Base-by-base conservation (phyloP, 1,139 yeast genomes). In the Suhomyces chickasaworum region DNA sequence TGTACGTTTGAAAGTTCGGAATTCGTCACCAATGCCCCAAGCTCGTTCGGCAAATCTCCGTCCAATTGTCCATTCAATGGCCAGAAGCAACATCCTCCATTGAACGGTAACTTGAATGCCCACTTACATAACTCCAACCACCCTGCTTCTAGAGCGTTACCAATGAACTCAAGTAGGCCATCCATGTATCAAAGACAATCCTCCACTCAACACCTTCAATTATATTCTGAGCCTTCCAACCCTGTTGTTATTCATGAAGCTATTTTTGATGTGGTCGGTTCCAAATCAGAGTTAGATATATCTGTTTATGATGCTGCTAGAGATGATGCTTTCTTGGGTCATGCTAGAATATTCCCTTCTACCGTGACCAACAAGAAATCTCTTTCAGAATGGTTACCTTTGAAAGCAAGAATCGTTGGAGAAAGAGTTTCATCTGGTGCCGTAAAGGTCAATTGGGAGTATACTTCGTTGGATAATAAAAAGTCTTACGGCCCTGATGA, bases 1-100 rank as follows among this genome's bases (percentile, higher is more conserved):
- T 89, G 96, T 65, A 88, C 96, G 1, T 91, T 88, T 69, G 97
- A 90, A 63, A 86, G 95, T 52, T 86, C 96, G 1, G 98, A 91
- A 68, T 88, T 85, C 55, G 90, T 91, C 50, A 84, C 96, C 22
- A 83, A 83, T 53, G 91, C 93, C 13, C 90, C 95, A 3, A 86
- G 82, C 52, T 78, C 85, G 25, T 75, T 75, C 54, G 83, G 78
- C 31, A 77, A 72, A 49, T 62, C 69, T 16, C 73, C 75, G 3
- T 45, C 48, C 18, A 52, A 48, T 15, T 46, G 56, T 13, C 54
- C 53, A 8, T 49, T 43, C 42, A 48, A 48, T 38, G 41, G 40
- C 33, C 49, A 49, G 17, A 44, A 47, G 29, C 50, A 49, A 30
- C 50, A 45, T 55, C 62, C 60, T 9, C 53, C 54, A 37, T 49